Percentiles rank a stretch among this genome's conserved stretches.
These are phyloP conservation scores for Candida yuanshanica DNA, from an alignment of 805 yeast genomes.

Conservation along the genomic window DNA sequence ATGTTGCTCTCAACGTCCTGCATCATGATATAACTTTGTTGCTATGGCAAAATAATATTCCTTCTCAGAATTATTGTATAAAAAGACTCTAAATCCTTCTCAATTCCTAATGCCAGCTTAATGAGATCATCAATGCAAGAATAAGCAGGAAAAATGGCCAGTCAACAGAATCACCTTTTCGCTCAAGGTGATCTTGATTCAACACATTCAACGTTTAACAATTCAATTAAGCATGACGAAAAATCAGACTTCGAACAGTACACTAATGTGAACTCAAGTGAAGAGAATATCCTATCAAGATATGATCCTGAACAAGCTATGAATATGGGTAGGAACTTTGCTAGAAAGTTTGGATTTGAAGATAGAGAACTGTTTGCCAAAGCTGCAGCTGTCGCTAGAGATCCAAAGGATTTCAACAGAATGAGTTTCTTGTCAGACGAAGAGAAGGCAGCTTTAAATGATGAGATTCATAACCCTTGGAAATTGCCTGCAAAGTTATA, in stretches of 20 bases:
- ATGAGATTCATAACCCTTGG: conserved; percentile 40
- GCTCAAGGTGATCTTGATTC: neutral
- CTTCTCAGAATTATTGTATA: no score
- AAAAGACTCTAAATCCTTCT: no score
- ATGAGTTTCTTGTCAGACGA: conserved; percentile 49
- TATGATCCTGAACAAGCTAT: conserved; percentile 54
- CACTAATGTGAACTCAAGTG: neutral
- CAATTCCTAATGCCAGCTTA: no score
- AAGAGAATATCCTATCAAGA: conserved; percentile 40
- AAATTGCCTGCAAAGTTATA: conserved; percentile 34
- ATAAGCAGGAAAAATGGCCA: neutral
- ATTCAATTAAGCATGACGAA: neutral
- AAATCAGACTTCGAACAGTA: neutral
- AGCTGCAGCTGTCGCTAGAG: conserved; percentile 60
- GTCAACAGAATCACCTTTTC: neutral
- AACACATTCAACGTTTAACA: neutral
- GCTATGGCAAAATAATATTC: no score
- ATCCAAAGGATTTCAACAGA: conserved; percentile 49
- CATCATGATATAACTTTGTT: neutral
- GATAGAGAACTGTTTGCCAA: conserved; percentile 46
- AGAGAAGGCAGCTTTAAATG: conserved; percentile 42
- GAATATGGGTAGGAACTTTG: conserved; percentile 63
- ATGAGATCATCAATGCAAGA: no score
- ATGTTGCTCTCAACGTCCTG: neutral
- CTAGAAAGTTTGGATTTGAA: conserved; percentile 40